These are phyloP conservation scores for Talaromyces piceae DNA, from an alignment of 2,329 filamentous ascomycete genomes.

Conservation along the genomic window DNA sequence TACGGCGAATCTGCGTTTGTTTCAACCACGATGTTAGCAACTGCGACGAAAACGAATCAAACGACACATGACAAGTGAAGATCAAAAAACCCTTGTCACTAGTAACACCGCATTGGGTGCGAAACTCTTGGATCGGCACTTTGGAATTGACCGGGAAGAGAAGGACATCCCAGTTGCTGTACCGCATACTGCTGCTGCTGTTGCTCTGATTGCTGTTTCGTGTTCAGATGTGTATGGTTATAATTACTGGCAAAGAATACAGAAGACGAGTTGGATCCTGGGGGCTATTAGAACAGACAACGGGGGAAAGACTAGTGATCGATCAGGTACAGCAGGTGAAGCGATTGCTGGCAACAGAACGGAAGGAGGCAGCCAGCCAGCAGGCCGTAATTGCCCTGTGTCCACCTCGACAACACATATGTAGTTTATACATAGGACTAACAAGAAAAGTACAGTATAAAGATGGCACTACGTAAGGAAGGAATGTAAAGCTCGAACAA, in stretches of 20 bases:
- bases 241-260: neutral
- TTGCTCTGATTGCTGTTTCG: neutral
- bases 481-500: no score
- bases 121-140: slow-evolving; percentile 74
- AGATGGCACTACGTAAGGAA: neutral
- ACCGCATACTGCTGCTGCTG: slow-evolving; percentile 57
- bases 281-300: neutral
- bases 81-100: slow-evolving; percentile 37
- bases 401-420: no score
- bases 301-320: neutral
- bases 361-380: neutral
- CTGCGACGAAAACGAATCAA: no score
- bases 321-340: neutral
- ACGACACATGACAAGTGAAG: slow-evolving; percentile 19
- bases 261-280: neutral
- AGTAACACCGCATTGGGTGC: slow-evolving; percentile 65
- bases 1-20: slow-evolving; percentile 44
- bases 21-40: neutral
- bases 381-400: neutral
- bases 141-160: slow-evolving; percentile 64
- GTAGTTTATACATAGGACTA: no score
- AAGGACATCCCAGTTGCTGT: slow-evolving; percentile 78
- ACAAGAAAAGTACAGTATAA: no score
- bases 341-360: neutral
- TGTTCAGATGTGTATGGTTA: neutral